Evolutionary conservation across 495 filamentous ascomycete species (phyloP), one percentile per base, ranked within the genome.

Genomic region (Aspergillus nanangensis): DNA sequence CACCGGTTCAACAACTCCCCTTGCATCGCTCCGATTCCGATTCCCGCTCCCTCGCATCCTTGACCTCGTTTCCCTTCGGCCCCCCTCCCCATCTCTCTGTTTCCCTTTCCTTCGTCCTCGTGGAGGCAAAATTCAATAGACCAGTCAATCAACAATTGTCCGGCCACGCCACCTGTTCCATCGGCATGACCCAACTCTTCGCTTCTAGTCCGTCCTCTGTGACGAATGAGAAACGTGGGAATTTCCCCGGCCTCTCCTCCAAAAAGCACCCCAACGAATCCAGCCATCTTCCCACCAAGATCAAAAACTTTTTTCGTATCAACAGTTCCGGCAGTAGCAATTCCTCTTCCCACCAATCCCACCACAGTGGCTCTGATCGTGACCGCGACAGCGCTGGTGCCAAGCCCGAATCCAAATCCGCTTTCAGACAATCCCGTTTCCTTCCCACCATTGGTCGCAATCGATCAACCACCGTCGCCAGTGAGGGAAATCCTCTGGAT

Each of bases 291-390:
- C 88, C 85, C 25, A 86, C 91, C 61, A 90, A 85, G 65, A 80
- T 98, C 65, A 94, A 86, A 79, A 95, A 92, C 63, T 97, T 97
- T 75, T 98, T 98, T 75, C 89, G 93, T 57, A 95, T 96, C 71
- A 96, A 87, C 66, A 87, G 74, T 56, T 74, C 76, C 29, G 67
- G 72, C 52, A 81, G 67, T 62, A 79, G 77, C 52, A 29, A 5
- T 11, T 29, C 25, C 25, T 66, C 67, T 48, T 72, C 65, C 43
- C 59, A 60, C 55, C 62, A 50, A 35, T 59, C 50, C 41, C 53
- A 69, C 40, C 67, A 65, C 45, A 51, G 40, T 29, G 41, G 21
- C 34, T 36, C 41, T 45, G 39, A 50, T 31, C 48, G 48, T 20
- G 51, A 55, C 47, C 47, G 51, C 33, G 56, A 59, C 29, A 47